Percentiles rank a stretch among this genome's conserved stretches.
Evolutionary conservation across 257 asterid genomes (phyloP).

Genomic region (Linderniella brevidens): DNA sequence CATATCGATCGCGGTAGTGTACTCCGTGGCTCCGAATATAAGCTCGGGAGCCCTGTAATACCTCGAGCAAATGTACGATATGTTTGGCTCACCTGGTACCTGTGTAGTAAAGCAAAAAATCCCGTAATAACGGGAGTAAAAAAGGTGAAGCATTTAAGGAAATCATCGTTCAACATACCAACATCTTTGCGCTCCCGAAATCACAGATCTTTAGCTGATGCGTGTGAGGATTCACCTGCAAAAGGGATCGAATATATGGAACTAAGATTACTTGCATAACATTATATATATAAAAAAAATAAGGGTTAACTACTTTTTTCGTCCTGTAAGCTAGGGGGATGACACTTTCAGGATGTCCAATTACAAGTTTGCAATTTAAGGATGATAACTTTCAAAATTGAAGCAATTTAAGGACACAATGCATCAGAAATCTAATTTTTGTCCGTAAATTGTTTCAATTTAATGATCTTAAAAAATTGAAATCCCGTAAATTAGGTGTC

Average conservation of each 20-base stretch:
- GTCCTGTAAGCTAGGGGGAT: too few relatives aligned
- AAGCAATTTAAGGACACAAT: too few relatives aligned
- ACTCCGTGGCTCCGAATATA: constrained; percentile 88
- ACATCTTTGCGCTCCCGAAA: constrained; percentile 92
- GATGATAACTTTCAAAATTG: too few relatives aligned
- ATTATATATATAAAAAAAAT: too few relatives aligned
- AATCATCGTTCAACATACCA: constrained; percentile 29
- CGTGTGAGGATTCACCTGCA: constrained; percentile 74
- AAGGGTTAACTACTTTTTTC: too few relatives aligned
- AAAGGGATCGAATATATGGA: background rate
- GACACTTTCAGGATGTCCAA: too few relatives aligned
- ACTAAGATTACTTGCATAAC: background rate
- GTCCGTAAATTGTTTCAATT: too few relatives aligned
- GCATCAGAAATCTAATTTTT: too few relatives aligned
- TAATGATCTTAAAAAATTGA: too few relatives aligned
- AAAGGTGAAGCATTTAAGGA: background rate
- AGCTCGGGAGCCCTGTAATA: constrained; percentile 91
- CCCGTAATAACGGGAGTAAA: background rate
- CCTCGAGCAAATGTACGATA: constrained; percentile 87
- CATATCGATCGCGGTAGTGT: constrained; percentile 83
- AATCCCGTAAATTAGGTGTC: too few relatives aligned
- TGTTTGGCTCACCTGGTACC: constrained; percentile 92
- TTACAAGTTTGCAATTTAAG: too few relatives aligned
- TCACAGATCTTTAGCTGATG: constrained; percentile 89
- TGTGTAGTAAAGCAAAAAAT: constrained; percentile 9